Evolutionary conservation across 768 basidiomycete species (phyloP).

Genomic region (Boletus patriciae): DNA sequence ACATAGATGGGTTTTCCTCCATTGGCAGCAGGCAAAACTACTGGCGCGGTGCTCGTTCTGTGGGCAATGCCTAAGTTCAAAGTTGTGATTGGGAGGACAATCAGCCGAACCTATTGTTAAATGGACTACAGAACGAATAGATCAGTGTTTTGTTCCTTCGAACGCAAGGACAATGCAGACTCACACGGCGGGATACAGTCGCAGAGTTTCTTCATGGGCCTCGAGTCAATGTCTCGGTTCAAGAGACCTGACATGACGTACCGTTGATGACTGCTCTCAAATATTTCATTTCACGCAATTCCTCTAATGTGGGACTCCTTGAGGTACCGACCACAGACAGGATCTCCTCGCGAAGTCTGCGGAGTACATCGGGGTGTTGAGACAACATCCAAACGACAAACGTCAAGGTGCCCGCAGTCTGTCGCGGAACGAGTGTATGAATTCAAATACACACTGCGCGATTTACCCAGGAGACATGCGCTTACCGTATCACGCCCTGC

Average conservation of each 20-base stretch:
- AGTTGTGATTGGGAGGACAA: neutral
- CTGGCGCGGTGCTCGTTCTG: constrained; percentile 26
- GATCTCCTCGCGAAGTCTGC: constrained; percentile 35
- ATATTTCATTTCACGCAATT: constrained; percentile 41
- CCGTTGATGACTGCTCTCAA: constrained; percentile 40
- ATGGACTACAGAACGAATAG: constrained; percentile 16
- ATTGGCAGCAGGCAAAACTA: constrained; percentile 28
- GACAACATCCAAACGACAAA: constrained; percentile 31
- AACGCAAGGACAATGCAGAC: neutral
- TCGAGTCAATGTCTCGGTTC: neutral
- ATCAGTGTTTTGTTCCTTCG: constrained; percentile 1
- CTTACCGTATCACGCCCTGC: constrained; percentile 38
- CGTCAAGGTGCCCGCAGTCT: constrained; percentile 35
- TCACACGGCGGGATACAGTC: constrained; percentile 35
- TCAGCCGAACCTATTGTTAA: constrained; percentile 21
- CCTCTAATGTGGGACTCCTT: constrained; percentile 30
- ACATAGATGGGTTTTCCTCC: constrained; percentile 33
- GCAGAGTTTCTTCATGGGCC: constrained; percentile 29
- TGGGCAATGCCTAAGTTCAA: neutral
- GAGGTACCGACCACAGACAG: constrained; percentile 27
- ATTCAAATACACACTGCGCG: neutral
- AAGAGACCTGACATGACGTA: constrained; percentile 3
- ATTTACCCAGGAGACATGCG: neutral
- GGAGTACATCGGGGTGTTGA: constrained; percentile 30
- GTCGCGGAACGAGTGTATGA: neutral